These are phyloP conservation scores for Musa schizocarpa DNA, from an alignment of 176 grass and related monocot genomes.

Conservation along the genomic window DNA sequence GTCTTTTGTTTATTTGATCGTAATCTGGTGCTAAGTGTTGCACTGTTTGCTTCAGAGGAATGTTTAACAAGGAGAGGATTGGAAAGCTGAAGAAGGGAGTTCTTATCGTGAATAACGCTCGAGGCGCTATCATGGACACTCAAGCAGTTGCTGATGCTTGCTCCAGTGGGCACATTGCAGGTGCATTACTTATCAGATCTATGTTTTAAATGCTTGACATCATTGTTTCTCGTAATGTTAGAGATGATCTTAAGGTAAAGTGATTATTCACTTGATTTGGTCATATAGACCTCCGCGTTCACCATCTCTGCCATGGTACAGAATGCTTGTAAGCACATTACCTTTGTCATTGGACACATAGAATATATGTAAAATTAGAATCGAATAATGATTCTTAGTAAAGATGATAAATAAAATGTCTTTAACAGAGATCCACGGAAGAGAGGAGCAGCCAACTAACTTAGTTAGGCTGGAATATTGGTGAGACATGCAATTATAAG, in stretches of 20 bases:
- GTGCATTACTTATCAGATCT: constrained; percentile 15
- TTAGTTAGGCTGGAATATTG: too few species aligned
- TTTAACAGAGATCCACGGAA: too few species aligned
- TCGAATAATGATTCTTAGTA: too few species aligned
- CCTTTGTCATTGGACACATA: not conserved
- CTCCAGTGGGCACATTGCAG: constrained; percentile 67
- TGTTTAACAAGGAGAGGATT: constrained; percentile 92
- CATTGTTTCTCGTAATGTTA: not conserved
- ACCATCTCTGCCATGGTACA: not conserved
- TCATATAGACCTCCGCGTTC: too few species aligned
- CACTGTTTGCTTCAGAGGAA: constrained; percentile 42
- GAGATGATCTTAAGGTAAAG: too few species aligned
- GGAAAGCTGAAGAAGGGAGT: constrained; percentile 94
- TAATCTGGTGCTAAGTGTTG: not conserved
- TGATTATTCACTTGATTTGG: not conserved
- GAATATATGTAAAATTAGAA: not conserved
- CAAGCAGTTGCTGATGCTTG: constrained; percentile 85
- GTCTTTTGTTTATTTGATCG: constrained; percentile 6
- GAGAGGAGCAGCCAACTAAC: too few species aligned
- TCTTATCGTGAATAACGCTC: constrained; percentile 79
- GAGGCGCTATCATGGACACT: constrained; percentile 83
- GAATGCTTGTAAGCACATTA: not conserved
- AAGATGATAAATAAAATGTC: too few species aligned
- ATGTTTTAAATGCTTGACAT: not conserved
- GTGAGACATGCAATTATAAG: too few species aligned